Base-by-base conservation (phyloP, 2,329 filamentous ascomycete species). In the Tolypocladium pustulatum region DNA sequence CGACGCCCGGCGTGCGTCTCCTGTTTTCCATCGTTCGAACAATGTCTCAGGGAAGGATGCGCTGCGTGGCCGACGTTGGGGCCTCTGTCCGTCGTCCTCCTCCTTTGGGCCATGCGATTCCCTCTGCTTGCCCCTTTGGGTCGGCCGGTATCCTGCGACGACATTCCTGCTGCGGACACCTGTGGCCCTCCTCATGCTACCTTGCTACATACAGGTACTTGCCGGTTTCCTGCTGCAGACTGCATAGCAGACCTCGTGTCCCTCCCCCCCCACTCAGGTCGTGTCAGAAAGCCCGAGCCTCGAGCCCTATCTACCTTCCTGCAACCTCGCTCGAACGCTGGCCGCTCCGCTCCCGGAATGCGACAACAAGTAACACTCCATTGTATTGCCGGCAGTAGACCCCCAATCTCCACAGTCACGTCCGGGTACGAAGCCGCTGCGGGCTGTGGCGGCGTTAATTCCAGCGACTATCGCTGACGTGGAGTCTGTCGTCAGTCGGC, bases 281-380 rank as follows among this genome's bases (percentile, higher is more conserved):
- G 55, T 56, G 55, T 25, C 49, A n/a, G 20, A 30, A 8, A 41
- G 15, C 46, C 46, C 56, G 51, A n/a, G 15, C n/a, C 25, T 32
- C 27, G 49, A 9, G 8, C 27, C 27, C 17, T n/a, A 8, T 20
- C 49, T 49, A 4, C 25, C 25, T 49, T 10, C 43, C 43, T 49
- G 22, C 46, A 1, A n/a, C 30, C 49, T 34, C 49, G 10, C 20
- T 15, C 49, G n/a, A 22, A 13, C 49, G 49, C 20, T 17, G 49
- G 49, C 49, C 10, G 49, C 52, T 59, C 49, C 37, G 51, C 56
- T 60, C 56, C 54, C 57, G 55, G 61, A 62, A 62, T 62, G 61
- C 56, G 55, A 62, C 55, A 57, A 55, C 32, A 43, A 49, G 38
- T 40, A 52, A 37, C 54, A 27, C 38, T 51, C 54, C 34, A 54